A percentile compares a stretch with the other conserved stretches of the same genome.
Evolutionary conservation across 768 basidiomycete genomes (phyloP).

Genomic region (Scleroderma bovista): DNA sequence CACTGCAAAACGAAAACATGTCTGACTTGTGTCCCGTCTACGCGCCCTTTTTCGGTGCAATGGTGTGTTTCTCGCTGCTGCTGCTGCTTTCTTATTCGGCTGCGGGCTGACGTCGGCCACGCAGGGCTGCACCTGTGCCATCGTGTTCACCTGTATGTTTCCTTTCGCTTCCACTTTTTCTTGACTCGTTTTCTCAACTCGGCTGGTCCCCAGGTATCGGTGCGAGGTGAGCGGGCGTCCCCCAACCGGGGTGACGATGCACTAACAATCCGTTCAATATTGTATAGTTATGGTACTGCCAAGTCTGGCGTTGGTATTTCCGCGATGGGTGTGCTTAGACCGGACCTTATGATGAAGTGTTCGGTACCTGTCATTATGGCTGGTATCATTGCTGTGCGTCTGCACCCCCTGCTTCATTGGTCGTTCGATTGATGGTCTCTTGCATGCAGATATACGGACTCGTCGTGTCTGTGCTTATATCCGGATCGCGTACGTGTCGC

Average conservation of each 20-base stretch:
- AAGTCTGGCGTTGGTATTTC: slow-evolving; percentile 98
- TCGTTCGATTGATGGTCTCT: too few species aligned
- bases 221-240: slow-evolving; percentile 57
- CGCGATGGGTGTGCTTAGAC: slow-evolving; percentile 96
- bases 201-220: slow-evolving; percentile 68
- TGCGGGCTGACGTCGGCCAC: too few species aligned
- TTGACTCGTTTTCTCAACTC: slow-evolving; percentile 1
- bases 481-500: slow-evolving; percentile 64
- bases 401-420: too few species aligned
- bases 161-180: too few species aligned
- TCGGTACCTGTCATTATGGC: slow-evolving; percentile 98
- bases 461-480: slow-evolving; percentile 97
- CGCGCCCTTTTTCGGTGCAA: slow-evolving; percentile 96
- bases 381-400: slow-evolving; percentile 96
- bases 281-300: slow-evolving; percentile 88
- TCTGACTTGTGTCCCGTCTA: slow-evolving; percentile 90
- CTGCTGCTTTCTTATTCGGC: too few species aligned
- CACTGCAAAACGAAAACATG: slow-evolving; percentile 41
- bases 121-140: slow-evolving; percentile 93
- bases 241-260: too few species aligned
- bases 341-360: slow-evolving; percentile 98
- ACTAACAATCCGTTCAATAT: too few species aligned
- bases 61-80: slow-evolving; percentile 40
- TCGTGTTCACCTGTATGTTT: slow-evolving; percentile 92
- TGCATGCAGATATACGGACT: slow-evolving; percentile 96